These are phyloP conservation scores for Curvularia sp. DNA, from an alignment of 2,329 filamentous ascomycete species.

Conservation along the genomic window DNA sequence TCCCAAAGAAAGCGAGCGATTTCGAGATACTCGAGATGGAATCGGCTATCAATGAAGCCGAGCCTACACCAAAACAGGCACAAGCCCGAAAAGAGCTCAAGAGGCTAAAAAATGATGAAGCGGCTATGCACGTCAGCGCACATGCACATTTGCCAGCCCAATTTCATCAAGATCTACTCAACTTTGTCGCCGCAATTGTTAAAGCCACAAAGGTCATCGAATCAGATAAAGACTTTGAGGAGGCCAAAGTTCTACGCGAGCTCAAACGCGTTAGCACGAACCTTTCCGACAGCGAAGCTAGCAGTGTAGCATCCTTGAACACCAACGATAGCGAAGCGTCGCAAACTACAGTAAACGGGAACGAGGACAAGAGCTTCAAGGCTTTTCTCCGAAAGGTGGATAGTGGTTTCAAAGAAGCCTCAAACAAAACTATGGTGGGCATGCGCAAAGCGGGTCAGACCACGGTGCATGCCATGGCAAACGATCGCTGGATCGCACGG, in stretches of 20 bases:
- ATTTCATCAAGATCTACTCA: slow-evolving; percentile 61
- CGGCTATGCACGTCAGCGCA: slow-evolving; percentile 57
- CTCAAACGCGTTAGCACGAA: slow-evolving; percentile 38
- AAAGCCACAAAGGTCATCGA: slow-evolving; percentile 66
- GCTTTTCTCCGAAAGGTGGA: slow-evolving; percentile 36
- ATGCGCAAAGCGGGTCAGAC: slow-evolving; percentile 58
- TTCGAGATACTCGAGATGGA: slow-evolving; percentile 45
- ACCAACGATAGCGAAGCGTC: slow-evolving; percentile 25
- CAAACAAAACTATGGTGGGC: slow-evolving; percentile 52
- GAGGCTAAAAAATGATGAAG: slow-evolving; percentile 56
- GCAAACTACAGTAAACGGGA: slow-evolving; percentile 18
- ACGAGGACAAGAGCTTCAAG: slow-evolving; percentile 35
- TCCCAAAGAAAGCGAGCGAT: slow-evolving; percentile 54
- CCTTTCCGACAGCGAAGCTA: slow-evolving; percentile 31
- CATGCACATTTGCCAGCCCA: slow-evolving; percentile 59
- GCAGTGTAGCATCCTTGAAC: slow-evolving; percentile 32
- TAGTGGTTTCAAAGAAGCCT: slow-evolving; percentile 42
- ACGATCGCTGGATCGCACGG: slow-evolving; percentile 64
- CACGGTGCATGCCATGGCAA: slow-evolving; percentile 54
- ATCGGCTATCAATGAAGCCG: slow-evolving; percentile 52
- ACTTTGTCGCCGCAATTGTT: slow-evolving; percentile 63
- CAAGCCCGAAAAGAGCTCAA: slow-evolving; percentile 53
- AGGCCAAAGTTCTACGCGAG: slow-evolving; percentile 40
- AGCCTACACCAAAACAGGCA: slow-evolving; percentile 55
- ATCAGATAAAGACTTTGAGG: slow-evolving; percentile 57